These are phyloP conservation scores for Skeletonema potamos DNA, from an alignment of 108 stramenopile genomes.

Conservation along the genomic window DNA sequence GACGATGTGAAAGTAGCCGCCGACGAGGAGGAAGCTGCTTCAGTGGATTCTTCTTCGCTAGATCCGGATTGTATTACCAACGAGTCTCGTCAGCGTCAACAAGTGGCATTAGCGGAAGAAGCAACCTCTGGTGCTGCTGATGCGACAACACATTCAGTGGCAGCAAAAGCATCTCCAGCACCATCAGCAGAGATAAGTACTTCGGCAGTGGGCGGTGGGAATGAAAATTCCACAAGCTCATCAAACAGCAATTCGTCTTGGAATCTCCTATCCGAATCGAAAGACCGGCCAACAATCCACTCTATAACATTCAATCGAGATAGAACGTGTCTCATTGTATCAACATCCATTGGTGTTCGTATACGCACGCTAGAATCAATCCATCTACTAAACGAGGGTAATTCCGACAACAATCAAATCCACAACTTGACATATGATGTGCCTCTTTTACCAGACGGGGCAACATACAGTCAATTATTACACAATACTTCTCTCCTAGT, in stretches of 20 bases:
- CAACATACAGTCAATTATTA: slow-evolving; percentile 38
- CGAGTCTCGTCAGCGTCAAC: background rate
- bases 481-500: slow-evolving; percentile 23
- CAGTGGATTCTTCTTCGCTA: background rate
- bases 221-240: slow-evolving; percentile 2
- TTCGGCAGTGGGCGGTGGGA: background rate
- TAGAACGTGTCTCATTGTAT: slow-evolving; percentile 37
- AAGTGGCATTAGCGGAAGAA: background rate
- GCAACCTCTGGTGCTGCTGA: background rate
- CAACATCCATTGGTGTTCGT: slow-evolving; percentile 40
- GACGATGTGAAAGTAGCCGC: background rate
- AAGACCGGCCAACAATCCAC: slow-evolving; percentile 23
- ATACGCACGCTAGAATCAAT: slow-evolving; percentile 37
- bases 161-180: background rate
- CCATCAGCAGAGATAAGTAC: background rate
- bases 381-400: background rate
- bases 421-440: slow-evolving; percentile 33
- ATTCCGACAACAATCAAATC: slow-evolving; percentile 1
- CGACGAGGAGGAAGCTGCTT: background rate
- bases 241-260: slow-evolving; percentile 14
- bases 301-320: slow-evolving; percentile 44
- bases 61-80: background rate
- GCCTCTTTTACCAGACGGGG: slow-evolving; percentile 26
- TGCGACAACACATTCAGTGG: background rate
- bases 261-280: slow-evolving; percentile 13